Evolutionary conservation across 2,329 filamentous ascomycete genomes (phyloP).

Genomic region (Onygenales sp.): DNA sequence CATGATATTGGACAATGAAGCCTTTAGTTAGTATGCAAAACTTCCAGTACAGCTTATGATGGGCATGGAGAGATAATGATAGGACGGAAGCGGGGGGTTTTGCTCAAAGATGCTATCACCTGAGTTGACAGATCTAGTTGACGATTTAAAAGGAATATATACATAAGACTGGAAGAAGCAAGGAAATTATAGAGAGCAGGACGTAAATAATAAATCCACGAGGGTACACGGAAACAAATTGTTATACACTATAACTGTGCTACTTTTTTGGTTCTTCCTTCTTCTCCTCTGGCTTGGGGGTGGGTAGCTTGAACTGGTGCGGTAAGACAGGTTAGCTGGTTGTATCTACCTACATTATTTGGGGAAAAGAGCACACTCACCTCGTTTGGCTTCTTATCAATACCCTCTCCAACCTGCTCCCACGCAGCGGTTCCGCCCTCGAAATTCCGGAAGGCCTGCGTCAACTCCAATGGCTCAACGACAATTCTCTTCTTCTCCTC

Average conservation of each 20-base stretch:
- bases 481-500: conserved; percentile 99
- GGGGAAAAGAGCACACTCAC: conserved; percentile 32
- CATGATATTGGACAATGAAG: too few relatives aligned
- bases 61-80: background rate
- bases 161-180: background rate
- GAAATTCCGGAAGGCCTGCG: conserved; percentile 97
- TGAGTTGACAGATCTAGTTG: background rate
- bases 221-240: background rate
- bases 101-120: too few relatives aligned
- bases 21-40: too few relatives aligned
- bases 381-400: conserved; percentile 67
- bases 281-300: conserved; percentile 88
- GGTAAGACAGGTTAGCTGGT: conserved; percentile 7
- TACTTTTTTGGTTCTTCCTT: conserved; percentile 90
- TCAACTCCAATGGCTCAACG: conserved; percentile 92
- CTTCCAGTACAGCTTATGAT: background rate
- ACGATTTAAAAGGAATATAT: background rate
- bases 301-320: conserved; percentile 77
- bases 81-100: too few relatives aligned
- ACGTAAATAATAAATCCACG: background rate
- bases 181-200: background rate
- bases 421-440: conserved; percentile 71
- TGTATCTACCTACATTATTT: background rate
- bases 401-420: conserved; percentile 62
- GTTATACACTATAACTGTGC: conserved; percentile 17